These are phyloP conservation scores for Lodderomyces beijingensis DNA, from an alignment of 1,139 yeast species.

Conservation along the genomic window DNA sequence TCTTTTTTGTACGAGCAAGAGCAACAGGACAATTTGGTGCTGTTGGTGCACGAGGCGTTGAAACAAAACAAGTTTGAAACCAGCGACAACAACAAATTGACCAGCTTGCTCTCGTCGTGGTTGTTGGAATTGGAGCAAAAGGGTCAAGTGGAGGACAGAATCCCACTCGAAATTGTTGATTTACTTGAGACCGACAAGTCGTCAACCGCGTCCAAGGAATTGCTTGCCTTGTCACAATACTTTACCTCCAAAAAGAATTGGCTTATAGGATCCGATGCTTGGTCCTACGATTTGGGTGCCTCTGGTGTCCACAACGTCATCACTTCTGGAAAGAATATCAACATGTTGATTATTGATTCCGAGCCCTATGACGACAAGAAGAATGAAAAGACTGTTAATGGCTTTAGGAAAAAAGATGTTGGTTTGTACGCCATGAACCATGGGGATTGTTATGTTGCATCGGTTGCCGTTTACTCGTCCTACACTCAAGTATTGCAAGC, in stretches of 20 bases:
- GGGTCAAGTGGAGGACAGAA: conserved; percentile 21
- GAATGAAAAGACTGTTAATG: conserved; percentile 20
- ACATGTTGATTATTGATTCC: conserved; percentile 86
- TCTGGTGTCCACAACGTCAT: conserved; percentile 88
- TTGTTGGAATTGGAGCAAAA: conserved; percentile 40
- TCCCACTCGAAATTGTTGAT: conserved; percentile 32
- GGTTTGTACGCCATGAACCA: conserved; percentile 95
- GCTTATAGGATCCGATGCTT: conserved; percentile 91
- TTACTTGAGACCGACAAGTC: conserved; percentile 41
- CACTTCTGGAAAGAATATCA: conserved; percentile 71
- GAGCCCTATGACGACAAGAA: conserved; percentile 62
- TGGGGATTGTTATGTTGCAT: conserved; percentile 87
- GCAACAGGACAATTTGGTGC: conserved; percentile 43
- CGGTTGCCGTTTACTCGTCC: conserved; percentile 89
- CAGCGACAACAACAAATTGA: conserved; percentile 43
- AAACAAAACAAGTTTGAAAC: conserved; percentile 47
- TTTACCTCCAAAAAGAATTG: conserved; percentile 57
- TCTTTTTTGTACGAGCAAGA: conserved; percentile 57
- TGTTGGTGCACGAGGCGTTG: conserved; percentile 46
- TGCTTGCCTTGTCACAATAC: conserved; percentile 43
- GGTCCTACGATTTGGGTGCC: conserved; percentile 91
- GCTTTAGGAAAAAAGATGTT: conserved; percentile 79
- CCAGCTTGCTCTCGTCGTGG: conserved; percentile 69
- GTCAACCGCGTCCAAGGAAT: conserved; percentile 33
- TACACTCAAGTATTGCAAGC: conserved; percentile 92